Evolutionary conservation across 192 early-diverging fungal species (phyloP).

Genomic region (Entomortierella lignicola): DNA sequence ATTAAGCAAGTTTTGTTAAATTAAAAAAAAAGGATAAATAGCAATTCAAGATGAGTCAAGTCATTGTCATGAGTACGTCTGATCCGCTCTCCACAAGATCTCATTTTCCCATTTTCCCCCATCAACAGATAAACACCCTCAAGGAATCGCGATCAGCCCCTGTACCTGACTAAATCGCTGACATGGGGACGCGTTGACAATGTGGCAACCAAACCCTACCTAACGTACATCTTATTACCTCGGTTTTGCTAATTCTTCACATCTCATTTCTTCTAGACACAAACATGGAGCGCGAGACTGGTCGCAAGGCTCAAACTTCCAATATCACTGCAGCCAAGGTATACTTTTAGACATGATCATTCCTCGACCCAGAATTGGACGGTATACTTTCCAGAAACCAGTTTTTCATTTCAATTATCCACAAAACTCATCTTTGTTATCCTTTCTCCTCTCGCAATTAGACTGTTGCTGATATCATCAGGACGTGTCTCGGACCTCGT

Average conservation of each 20-base stretch:
- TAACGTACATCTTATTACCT: background rate
- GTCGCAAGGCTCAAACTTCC: constrained; percentile 96
- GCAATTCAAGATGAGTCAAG: constrained; percentile 77
- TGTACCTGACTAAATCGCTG: background rate
- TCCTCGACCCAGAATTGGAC: background rate
- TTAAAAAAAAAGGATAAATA: background rate
- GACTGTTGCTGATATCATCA: constrained; percentile 98
- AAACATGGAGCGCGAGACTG: constrained; percentile 93
- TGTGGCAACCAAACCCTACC: background rate
- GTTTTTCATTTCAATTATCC: background rate
- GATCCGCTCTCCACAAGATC: background rate
- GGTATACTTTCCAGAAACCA: too few species aligned
- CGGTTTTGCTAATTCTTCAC: background rate
- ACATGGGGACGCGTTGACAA: background rate
- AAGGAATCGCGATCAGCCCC: background rate
- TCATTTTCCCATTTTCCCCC: background rate
- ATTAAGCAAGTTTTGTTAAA: background rate
- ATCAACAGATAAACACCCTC: background rate
- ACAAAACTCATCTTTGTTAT: background rate
- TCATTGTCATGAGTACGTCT: constrained; percentile 87
- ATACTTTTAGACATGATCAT: background rate
- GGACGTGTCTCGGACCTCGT: constrained; percentile 97
- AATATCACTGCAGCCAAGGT: constrained; percentile 99
- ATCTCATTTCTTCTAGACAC: constrained; percentile 64
- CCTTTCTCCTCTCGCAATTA: constrained; percentile 35